Base-by-base conservation (phyloP, 2,329 filamentous ascomycete species). In the Arthroderma sp. region DNA sequence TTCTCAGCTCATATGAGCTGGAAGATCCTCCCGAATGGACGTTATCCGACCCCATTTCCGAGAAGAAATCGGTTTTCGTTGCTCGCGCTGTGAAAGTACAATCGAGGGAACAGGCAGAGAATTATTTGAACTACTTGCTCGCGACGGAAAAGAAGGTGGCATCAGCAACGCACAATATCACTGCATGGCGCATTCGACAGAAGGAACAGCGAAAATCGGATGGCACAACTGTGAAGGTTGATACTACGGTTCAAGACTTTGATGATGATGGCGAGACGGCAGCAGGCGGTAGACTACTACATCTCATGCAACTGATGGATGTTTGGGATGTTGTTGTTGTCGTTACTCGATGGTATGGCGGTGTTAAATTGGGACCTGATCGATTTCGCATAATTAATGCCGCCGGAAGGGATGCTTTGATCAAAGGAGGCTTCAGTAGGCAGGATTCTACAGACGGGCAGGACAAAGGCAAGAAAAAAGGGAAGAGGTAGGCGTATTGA, bases 241-340 rank as follows among this genome's bases (percentile, higher is more conserved):
- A 69, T 46, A 73, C 72, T 42, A 67, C 68, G 29, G 86, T 81
- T 53, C 88, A 96, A 62, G 91, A 98, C 64, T 95, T 82, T 58
- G 85, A 98, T 56, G 91, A 98, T 56, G 91, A 98, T 61, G 91
- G 91, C 2, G 91, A 98, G 71, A 84, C 84, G 28, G 91, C 91
- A 4, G 91, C 91, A 0, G 91, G 91, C 0, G 80, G 83, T 0
- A 74, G 91, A 36, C 64, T 98, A 57, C 65, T 96, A 48, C 86
- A 94, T 66, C 69, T 98, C 29, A 82, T 98, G 80, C 87, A 95
- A 68, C 66, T 94, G 49, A 95, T 95, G 85, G 85, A 88, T 57
- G 72, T 93, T 7, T 95, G 88, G 87, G 78, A 93, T 62, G 81
- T 83, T 10, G 81, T 96, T 69, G 86, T 98, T 0, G 82, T 98